These are phyloP conservation scores for Kwoniella sp. DNA, from an alignment of 768 basidiomycete genomes.

Conservation along the genomic window DNA sequence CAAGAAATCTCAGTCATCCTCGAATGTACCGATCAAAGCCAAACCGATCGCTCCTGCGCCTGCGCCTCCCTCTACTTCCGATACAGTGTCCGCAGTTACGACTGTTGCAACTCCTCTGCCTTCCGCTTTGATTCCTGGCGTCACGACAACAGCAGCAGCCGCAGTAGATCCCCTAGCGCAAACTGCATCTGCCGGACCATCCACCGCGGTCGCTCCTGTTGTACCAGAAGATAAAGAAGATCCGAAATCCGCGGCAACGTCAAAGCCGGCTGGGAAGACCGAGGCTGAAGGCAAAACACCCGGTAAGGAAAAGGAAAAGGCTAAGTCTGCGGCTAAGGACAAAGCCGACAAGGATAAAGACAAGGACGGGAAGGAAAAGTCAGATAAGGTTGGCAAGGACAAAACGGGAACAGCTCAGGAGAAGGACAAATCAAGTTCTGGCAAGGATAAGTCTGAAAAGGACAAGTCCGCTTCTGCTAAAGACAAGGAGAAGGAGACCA, in stretches of 20 bases:
- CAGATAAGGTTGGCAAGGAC: not conserved
- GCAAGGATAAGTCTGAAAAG: not conserved
- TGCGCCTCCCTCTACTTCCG: not conserved
- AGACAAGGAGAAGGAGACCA: not conserved
- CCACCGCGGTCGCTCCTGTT: not conserved
- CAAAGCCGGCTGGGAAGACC: conserved; percentile 4
- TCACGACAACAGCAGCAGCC: not conserved
- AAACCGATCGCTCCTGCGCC: conserved; percentile 19
- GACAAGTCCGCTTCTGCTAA: not conserved
- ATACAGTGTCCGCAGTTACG: not conserved
- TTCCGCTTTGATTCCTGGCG: not conserved
- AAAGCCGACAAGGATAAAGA: conserved; percentile 9
- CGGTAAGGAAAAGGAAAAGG: conserved; percentile 4
- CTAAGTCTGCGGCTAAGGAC: not conserved
- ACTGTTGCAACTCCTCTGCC: not conserved
- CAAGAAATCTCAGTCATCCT: not conserved
- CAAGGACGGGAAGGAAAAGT: not conserved
- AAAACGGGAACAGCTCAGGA: not conserved
- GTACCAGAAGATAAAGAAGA: not conserved
- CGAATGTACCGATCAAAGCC: not conserved
- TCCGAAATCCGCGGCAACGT: not conserved
- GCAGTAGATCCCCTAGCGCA: not conserved
- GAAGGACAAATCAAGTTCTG: not conserved
- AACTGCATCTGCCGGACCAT: not conserved
- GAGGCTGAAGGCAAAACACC: not conserved